Percentiles rank a stretch among this genome's conserved stretches.
phyloP scores from a whole-genome alignment of 139 green algal genomes.

The Chlamydomonas incerta region DNA sequence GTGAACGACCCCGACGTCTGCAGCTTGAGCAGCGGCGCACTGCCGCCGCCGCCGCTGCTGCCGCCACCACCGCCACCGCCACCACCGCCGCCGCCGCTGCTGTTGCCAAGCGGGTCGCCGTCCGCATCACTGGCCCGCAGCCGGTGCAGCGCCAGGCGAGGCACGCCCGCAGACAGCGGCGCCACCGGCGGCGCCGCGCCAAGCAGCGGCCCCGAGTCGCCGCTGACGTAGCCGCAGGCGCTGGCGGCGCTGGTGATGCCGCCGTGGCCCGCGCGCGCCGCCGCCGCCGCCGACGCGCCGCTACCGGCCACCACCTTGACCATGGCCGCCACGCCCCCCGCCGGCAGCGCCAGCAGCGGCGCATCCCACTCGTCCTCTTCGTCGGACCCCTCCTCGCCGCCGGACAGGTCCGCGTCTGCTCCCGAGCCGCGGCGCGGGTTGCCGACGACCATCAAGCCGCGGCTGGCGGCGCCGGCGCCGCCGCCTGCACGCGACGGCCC shows the following conservation, averaged over 20 bases:
- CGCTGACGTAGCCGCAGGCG: no score
- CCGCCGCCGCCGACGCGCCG: not conserved
- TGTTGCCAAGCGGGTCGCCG: no score
- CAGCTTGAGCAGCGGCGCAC: not conserved
- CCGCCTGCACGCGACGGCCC: not conserved
- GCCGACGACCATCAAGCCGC: not conserved
- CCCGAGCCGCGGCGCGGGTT: not conserved
- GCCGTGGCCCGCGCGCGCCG: not conserved
- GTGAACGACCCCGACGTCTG: no score
- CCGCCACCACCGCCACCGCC: not conserved
- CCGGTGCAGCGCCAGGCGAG: no score
- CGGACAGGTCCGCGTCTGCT: not conserved
- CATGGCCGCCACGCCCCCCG: not conserved
- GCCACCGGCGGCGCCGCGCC: no score
- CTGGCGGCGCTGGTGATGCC: no score
- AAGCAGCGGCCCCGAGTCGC: no score
- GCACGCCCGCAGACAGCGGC: no score
- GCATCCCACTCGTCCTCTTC: constrained; percentile 1
- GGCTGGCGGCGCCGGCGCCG: not conserved
- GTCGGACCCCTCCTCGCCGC: not conserved
- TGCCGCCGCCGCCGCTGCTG: not conserved
- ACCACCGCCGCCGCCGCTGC: not conserved
- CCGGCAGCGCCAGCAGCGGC: not conserved
- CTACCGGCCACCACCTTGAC: not conserved
- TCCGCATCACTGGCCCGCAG: no score